Evolutionary conservation across 768 basidiomycete species (phyloP).

Genomic region (Coprinopsis strossmayeri): DNA sequence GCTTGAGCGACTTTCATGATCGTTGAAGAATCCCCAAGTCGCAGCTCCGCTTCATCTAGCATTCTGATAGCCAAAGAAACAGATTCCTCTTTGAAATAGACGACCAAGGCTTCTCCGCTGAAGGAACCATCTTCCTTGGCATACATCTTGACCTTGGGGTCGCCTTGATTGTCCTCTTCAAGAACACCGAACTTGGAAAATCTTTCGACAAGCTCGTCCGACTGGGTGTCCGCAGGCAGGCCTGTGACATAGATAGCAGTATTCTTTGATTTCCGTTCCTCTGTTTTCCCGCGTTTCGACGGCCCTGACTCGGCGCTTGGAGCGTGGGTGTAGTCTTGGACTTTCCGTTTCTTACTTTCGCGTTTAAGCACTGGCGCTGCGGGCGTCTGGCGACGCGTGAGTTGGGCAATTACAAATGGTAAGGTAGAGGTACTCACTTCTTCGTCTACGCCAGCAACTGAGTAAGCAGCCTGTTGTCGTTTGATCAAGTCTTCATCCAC

Average conservation of each 20-base stretch:
- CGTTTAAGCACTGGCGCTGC: slow-evolving; percentile 82
- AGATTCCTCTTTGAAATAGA: slow-evolving; percentile 97
- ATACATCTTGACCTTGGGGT: slow-evolving; percentile 95
- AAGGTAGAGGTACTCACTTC: slow-evolving; percentile 43
- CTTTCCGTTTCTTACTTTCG: slow-evolving; percentile 75
- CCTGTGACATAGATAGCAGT: slow-evolving; percentile 88
- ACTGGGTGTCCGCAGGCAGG: slow-evolving; percentile 70
- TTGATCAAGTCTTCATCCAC: slow-evolving; percentile 82
- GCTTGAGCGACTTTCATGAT: slow-evolving; percentile 72
- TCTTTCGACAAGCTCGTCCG: slow-evolving; percentile 71
- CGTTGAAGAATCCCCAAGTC: slow-evolving; percentile 70
- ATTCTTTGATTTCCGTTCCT: slow-evolving; percentile 75
- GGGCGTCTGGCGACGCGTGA: slow-evolving; percentile 53
- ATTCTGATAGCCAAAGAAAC: slow-evolving; percentile 78
- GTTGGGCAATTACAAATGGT: neutral
- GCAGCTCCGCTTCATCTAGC: slow-evolving; percentile 87
- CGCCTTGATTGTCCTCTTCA: slow-evolving; percentile 86
- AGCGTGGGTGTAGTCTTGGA: slow-evolving; percentile 56
- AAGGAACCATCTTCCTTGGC: slow-evolving; percentile 81
- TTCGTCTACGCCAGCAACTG: slow-evolving; percentile 90
- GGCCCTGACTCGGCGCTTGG: slow-evolving; percentile 34
- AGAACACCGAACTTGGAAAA: slow-evolving; percentile 91
- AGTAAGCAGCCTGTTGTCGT: slow-evolving; percentile 94
- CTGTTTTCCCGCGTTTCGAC: slow-evolving; percentile 63
- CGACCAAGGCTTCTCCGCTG: slow-evolving; percentile 91